Percentiles rank a stretch among this genome's conserved stretches.
Evolutionary conservation across 306 rosid genomes (phyloP).

Genomic region (Begonia fuchsioides): DNA sequence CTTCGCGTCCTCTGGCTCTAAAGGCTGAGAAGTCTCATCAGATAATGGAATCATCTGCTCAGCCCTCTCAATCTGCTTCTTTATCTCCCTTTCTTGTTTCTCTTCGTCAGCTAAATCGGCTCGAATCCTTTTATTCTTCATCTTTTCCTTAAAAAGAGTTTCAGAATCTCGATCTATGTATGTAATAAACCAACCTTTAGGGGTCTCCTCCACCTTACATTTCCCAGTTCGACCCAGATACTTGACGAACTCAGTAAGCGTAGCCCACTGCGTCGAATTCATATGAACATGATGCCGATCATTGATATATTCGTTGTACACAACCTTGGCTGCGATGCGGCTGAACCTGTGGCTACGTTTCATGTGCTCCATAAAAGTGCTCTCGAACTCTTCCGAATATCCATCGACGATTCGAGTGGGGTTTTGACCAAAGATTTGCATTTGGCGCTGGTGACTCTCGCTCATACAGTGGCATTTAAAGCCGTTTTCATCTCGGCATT

Average conservation of each 20-base stretch:
- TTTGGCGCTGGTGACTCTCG: slow-evolving; percentile 91
- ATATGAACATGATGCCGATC: slow-evolving; percentile 77
- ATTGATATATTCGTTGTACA: slow-evolving; percentile 74
- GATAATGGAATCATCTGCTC: slow-evolving; percentile 23
- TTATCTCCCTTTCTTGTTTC: slow-evolving; percentile 79
- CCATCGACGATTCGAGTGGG: slow-evolving; percentile 60
- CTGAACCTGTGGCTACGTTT: slow-evolving; percentile 76
- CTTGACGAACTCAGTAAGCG: slow-evolving; percentile 75
- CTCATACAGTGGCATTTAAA: slow-evolving; percentile 93
- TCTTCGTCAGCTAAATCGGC: slow-evolving; percentile 72
- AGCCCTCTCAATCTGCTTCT: slow-evolving; percentile 74
- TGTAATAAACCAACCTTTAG: slow-evolving; percentile 94
- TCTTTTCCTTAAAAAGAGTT: slow-evolving; percentile 65
- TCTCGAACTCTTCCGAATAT: slow-evolving; percentile 72
- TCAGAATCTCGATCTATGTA: slow-evolving; percentile 68
- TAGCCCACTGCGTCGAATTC: slow-evolving; percentile 79
- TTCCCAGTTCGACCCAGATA: slow-evolving; percentile 66
- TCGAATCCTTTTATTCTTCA: slow-evolving; percentile 54
- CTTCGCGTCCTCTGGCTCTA: slow-evolving; percentile 17
- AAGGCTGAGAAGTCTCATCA: slow-evolving; percentile 21
- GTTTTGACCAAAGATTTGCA: slow-evolving; percentile 78
- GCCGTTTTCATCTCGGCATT: slow-evolving; percentile 89
- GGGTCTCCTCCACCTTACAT: slow-evolving; percentile 88
- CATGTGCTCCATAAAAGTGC: slow-evolving; percentile 59
- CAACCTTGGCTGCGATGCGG: slow-evolving; percentile 86